Evolutionary conservation across 345 rosid genomes (phyloP).

Genomic region (Rhizophora apiculata): DNA sequence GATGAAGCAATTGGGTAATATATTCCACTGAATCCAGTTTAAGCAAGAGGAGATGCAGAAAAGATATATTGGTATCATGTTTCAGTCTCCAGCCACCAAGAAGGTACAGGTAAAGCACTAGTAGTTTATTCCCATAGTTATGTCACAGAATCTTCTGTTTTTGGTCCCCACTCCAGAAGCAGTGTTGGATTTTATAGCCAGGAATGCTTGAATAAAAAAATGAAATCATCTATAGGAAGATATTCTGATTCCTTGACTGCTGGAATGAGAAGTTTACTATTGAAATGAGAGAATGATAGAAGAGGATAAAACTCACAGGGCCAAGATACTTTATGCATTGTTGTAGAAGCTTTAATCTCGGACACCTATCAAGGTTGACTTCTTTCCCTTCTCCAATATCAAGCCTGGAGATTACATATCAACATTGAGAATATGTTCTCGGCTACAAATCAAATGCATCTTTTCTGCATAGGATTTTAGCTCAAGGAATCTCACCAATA

Average conservation of each 20-base stretch:
- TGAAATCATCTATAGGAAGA: not conserved
- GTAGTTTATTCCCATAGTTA: not conserved
- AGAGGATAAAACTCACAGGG: conserved; percentile 55
- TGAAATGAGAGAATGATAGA: not conserved
- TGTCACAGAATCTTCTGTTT: not conserved
- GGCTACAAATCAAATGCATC: not conserved
- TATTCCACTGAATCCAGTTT: not conserved
- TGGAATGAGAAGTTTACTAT: too few species aligned
- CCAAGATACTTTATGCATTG: conserved; percentile 96
- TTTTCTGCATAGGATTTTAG: not conserved
- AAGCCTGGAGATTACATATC: conserved; percentile 53
- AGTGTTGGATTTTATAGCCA: not conserved
- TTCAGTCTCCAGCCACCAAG: too few species aligned
- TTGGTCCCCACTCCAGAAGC: not conserved
- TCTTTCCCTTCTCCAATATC: conserved; percentile 86
- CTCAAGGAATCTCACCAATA: conserved; percentile 52
- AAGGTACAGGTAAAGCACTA: too few species aligned
- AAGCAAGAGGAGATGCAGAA: not conserved
- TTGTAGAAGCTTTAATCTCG: conserved; percentile 65
- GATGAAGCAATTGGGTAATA: not conserved
- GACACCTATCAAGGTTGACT: conserved; percentile 64
- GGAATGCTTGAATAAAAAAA: not conserved
- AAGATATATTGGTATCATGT: too few species aligned
- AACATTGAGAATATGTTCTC: not conserved
- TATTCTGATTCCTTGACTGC: conserved; percentile 1